Evolutionary conservation across 805 yeast species (phyloP).

Genomic region (Kuraishia molischiana): DNA sequence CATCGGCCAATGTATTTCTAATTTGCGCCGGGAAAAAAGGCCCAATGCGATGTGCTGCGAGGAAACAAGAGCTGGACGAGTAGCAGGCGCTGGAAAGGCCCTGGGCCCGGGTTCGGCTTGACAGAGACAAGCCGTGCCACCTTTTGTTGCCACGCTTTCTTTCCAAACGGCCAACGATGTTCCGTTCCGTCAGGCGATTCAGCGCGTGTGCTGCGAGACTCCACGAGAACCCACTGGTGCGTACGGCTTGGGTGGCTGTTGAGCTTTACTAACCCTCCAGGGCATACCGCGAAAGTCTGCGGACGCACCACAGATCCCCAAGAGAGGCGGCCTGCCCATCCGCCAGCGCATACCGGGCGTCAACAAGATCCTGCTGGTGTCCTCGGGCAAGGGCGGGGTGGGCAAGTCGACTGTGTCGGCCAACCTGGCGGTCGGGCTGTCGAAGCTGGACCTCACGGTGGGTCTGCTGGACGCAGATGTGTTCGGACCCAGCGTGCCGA

Average conservation of each 20-base stretch:
- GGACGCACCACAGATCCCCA: constrained; percentile 19
- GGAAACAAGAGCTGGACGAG: too few species aligned
- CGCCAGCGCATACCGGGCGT: constrained; percentile 52
- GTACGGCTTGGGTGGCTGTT: constrained; percentile 15
- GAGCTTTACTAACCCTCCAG: constrained; percentile 14
- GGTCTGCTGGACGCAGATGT: constrained; percentile 76
- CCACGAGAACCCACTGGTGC: constrained; percentile 47
- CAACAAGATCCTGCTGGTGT: constrained; percentile 48
- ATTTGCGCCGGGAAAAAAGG: too few species aligned
- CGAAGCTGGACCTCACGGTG: constrained; percentile 39
- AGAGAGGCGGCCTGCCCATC: constrained; percentile 36
- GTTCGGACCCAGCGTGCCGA: constrained; percentile 81
- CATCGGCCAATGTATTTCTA: too few species aligned
- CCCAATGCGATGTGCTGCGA: too few species aligned
- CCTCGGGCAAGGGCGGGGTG: constrained; percentile 77
- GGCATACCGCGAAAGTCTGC: constrained; percentile 30
- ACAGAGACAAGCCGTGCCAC: too few species aligned
- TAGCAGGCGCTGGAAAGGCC: too few species aligned
- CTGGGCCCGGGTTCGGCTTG: too few species aligned
- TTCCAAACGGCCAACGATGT: too few species aligned
- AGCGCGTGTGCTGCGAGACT: background rate
- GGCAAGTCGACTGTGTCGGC: constrained; percentile 71
- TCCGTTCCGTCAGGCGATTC: background rate
- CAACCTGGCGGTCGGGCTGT: constrained; percentile 58
- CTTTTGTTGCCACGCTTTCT: too few species aligned